phyloP scores from a whole-genome alignment of 441 rosid genomes.

The Isatis lusitanica region DNA sequence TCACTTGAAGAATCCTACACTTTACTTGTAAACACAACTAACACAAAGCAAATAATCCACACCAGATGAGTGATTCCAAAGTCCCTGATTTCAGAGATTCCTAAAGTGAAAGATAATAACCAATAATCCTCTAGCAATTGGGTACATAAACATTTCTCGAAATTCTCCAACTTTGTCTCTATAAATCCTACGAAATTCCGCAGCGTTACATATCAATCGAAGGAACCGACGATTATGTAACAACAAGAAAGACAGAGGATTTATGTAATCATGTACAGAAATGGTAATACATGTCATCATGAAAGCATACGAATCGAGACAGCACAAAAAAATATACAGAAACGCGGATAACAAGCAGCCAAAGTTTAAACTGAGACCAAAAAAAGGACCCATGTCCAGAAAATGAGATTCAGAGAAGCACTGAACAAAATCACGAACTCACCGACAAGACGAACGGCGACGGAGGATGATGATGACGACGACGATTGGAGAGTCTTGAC shows the following conservation, averaged over 20 bases:
- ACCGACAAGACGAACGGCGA: slow-evolving; percentile 18
- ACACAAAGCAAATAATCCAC: not conserved
- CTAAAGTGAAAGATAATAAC: not conserved
- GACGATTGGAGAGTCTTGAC: not conserved
- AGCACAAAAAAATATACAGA: not conserved
- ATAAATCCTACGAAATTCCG: not conserved
- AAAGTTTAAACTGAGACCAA: not conserved
- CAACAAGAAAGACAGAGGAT: not conserved
- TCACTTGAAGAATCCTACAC: not conserved
- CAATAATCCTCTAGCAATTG: not conserved
- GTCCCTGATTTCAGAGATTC: not conserved
- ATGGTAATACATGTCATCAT: not conserved
- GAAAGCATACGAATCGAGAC: slow-evolving; percentile 8
- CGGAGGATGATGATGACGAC: not conserved
- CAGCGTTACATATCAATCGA: not conserved
- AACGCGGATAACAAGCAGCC: not conserved
- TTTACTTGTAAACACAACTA: not conserved
- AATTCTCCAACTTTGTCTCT: too few species aligned
- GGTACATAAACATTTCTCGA: not conserved
- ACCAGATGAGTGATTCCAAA: not conserved
- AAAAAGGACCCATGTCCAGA: not conserved
- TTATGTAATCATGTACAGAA: not conserved
- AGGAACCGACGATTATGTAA: not conserved
- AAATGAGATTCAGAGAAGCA: not conserved
- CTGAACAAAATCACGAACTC: not conserved